phyloP scores from a whole-genome alignment of 768 basidiomycete genomes.

The Jaapia argillacea region DNA sequence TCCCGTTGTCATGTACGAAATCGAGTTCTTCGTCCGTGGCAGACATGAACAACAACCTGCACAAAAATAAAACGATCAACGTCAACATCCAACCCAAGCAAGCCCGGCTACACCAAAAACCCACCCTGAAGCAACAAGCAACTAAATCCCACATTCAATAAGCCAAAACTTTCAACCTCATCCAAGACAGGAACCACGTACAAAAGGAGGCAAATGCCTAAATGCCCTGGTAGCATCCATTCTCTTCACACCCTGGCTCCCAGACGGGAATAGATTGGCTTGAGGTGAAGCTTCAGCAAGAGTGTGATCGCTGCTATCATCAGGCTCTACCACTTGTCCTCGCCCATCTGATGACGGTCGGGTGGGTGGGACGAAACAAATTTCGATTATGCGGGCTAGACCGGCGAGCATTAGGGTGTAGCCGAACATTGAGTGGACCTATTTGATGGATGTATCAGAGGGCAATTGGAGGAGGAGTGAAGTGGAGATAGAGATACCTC shows the following conservation, averaged over 20 bases:
- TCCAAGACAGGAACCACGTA: conserved; percentile 29
- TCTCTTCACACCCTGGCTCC: too few relatives aligned
- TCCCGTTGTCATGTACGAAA: conserved; percentile 56
- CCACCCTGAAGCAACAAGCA: conserved; percentile 68
- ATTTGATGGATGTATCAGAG: conserved; percentile 1
- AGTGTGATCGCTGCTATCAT: conserved; percentile 58
- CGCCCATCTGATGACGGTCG: too few relatives aligned
- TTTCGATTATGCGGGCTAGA: conserved; percentile 66
- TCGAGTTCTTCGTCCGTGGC: conserved; percentile 87
- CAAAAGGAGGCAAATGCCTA: conserved; percentile 83
- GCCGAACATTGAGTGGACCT: conserved; percentile 85
- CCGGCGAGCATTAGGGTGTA: conserved; percentile 80
- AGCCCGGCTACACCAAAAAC: conserved; percentile 61
- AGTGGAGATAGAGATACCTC: conserved; percentile 32
- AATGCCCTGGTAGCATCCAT: conserved; percentile 47
- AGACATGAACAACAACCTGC: conserved; percentile 78
- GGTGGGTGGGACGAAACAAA: conserved; percentile 64
- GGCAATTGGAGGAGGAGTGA: conserved; percentile 1
- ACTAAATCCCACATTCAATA: conserved; percentile 25
- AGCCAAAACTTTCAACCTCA: conserved; percentile 1
- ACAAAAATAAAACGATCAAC: not conserved
- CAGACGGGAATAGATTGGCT: too few relatives aligned
- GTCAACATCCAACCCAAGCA: conserved; percentile 7
- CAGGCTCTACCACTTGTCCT: conserved; percentile 30
- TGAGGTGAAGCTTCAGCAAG: too few relatives aligned